Evolutionary conservation across 768 basidiomycete species (phyloP).

Genomic region (Auriscalpium vulgare): DNA sequence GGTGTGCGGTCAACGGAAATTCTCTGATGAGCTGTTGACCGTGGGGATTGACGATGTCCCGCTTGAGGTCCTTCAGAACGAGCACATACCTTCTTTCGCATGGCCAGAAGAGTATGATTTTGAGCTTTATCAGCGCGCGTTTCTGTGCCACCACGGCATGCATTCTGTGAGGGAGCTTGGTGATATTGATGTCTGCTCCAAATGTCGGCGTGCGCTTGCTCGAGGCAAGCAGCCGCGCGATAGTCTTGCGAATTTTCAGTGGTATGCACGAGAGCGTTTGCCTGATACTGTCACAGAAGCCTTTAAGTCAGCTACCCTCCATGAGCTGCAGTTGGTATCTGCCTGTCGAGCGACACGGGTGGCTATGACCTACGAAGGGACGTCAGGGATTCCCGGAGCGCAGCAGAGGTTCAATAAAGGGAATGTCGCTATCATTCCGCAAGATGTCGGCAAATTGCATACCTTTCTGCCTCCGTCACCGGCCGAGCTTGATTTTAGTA

Average conservation of each 20-base stretch:
- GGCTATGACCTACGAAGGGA: neutral
- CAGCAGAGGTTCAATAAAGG: neutral
- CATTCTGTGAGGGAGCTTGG: neutral
- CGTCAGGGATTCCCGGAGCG: neutral
- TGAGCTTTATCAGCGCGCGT: neutral
- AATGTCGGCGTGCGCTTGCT: neutral
- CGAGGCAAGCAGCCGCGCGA: neutral
- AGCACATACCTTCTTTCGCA: neutral
- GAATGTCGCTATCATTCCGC: neutral
- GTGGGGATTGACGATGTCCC: neutral
- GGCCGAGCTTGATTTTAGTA: neutral
- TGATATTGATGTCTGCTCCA: neutral
- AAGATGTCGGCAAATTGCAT: neutral
- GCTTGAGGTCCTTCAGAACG: neutral
- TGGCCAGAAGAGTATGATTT: neutral
- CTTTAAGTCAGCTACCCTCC: neutral
- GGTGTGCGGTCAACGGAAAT: neutral
- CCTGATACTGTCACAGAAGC: neutral
- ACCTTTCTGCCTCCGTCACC: neutral
- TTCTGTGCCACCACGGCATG: neutral
- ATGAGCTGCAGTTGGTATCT: neutral
- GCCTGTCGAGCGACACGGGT: neutral
- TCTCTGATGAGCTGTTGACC: neutral
- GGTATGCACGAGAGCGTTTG: neutral
- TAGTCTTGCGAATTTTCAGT: neutral